Conservation (phyloP, 2,329 filamentous ascomycete species). For the Hymenoscyphus fraxineus region DNA sequence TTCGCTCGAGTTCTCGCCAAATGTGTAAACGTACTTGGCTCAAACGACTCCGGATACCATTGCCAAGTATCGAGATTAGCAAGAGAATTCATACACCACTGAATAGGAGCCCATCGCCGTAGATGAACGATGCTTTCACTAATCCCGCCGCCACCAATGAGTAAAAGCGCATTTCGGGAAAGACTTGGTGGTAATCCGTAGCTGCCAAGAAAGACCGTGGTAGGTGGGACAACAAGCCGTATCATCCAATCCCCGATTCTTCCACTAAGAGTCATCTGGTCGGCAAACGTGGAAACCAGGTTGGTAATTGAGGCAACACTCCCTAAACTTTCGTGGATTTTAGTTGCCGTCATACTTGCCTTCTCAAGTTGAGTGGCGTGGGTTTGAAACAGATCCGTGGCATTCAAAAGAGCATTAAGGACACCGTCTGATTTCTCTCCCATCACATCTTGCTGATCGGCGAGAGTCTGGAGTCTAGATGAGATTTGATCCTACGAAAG, state of each 20-base stretch:
- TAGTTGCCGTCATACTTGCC: constrained; percentile 22
- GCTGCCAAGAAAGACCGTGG: constrained; percentile 25
- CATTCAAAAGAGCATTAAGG: constrained; percentile 23
- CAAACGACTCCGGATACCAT: constrained; percentile 1
- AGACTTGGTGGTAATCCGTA: constrained; percentile 27
- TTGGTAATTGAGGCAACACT: constrained; percentile 21
- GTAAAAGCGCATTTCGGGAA: constrained; percentile 21
- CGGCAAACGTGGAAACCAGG: constrained; percentile 20
- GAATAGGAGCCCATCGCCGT: constrained; percentile 4
- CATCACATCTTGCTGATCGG: constrained; percentile 25
- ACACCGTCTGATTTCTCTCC: constrained; percentile 26
- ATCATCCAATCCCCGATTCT: constrained; percentile 23
- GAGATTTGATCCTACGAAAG: constrained; percentile 19
- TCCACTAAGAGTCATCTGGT: constrained; percentile 15
- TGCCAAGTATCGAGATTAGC: not conserved
- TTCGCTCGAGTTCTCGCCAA: constrained; percentile 6
- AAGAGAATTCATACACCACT: constrained; percentile 4
- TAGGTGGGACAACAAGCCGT: constrained; percentile 16
- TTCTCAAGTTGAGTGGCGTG: constrained; percentile 27
- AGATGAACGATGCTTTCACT: constrained; percentile 12
- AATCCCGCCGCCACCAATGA: constrained; percentile 15
- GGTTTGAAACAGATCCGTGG: constrained; percentile 25
- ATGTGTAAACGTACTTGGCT: constrained; percentile 7
- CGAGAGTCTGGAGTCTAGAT: constrained; percentile 22
- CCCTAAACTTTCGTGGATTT: constrained; percentile 27